Conservation (phyloP, 495 filamentous ascomycete species). For the Monascus purpureus region DNA sequence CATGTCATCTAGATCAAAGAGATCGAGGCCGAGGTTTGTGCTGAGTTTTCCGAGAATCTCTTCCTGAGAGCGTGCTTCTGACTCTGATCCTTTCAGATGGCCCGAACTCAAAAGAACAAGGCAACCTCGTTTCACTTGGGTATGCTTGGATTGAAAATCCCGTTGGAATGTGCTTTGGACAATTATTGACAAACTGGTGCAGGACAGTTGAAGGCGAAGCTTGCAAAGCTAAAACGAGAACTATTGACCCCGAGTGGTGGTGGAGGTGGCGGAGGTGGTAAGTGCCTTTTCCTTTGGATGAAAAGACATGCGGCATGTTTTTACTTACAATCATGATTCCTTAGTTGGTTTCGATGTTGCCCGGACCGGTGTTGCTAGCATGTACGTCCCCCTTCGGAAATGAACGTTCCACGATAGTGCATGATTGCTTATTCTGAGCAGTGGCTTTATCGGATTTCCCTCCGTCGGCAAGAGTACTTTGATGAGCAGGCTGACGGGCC, state of each 20-base stretch:
- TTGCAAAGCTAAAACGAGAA: slow-evolving; percentile 93
- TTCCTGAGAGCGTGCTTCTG: no score
- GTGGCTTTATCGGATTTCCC: slow-evolving; percentile 64
- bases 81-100: slow-evolving; percentile 47
- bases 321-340: slow-evolving; percentile 11
- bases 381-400: slow-evolving; percentile 45
- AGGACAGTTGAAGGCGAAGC: slow-evolving; percentile 95
- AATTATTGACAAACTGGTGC: slow-evolving; percentile 14
- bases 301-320: slow-evolving; percentile 1
- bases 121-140: slow-evolving; percentile 76
- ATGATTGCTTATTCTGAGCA: slow-evolving; percentile 10
- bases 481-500: slow-evolving; percentile 87
- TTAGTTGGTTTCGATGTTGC: slow-evolving; percentile 92
- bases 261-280: slow-evolving; percentile 69
- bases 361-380: slow-evolving; percentile 89
- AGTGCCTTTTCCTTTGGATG: slow-evolving; percentile 9
- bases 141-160: slow-evolving; percentile 12
- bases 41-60: neutral
- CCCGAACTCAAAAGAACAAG: slow-evolving; percentile 96
- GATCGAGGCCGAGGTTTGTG: slow-evolving; percentile 77
- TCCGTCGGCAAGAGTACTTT: slow-evolving; percentile 97
- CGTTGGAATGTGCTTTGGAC: slow-evolving; percentile 1
- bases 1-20: slow-evolving; percentile 69
- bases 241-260: slow-evolving; percentile 72
- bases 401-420: neutral